These are phyloP conservation scores for Exophiala sp. DNA, from an alignment of 2,329 filamentous ascomycete species.

Conservation along the genomic window DNA sequence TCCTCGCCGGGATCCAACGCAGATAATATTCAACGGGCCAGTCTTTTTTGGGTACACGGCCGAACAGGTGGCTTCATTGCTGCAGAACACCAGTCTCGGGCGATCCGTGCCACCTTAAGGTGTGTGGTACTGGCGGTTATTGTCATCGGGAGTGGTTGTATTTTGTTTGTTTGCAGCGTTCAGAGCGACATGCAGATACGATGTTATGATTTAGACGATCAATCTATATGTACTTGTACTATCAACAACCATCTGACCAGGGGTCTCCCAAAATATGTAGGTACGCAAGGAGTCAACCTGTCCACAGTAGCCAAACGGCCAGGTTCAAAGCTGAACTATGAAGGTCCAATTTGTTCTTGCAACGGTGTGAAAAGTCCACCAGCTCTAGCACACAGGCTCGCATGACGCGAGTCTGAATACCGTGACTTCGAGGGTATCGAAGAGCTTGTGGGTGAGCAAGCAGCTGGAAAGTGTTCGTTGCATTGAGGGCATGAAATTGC, in stretches of 20 bases:
- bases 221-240: constrained; percentile 2
- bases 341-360: constrained; percentile 28
- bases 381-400: constrained; percentile 24
- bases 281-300: constrained; percentile 29
- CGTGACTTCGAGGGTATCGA: constrained; percentile 24
- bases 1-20: constrained; percentile 40
- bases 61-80: constrained; percentile 70
- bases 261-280: constrained; percentile 19
- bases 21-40: constrained; percentile 84
- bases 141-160: neutral
- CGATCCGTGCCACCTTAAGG: constrained; percentile 2
- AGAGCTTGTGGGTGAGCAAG: constrained; percentile 28
- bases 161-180: constrained; percentile 20
- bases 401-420: constrained; percentile 23
- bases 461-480: constrained; percentile 30
- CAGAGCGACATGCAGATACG: constrained; percentile 16
- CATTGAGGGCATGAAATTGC: constrained; percentile 3
- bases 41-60: constrained; percentile 89
- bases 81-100: constrained; percentile 45
- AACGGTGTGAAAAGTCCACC: constrained; percentile 27
- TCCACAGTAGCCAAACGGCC: constrained; percentile 22
- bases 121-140: neutral
- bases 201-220: constrained; percentile 10
- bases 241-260: constrained; percentile 1
- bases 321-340: constrained; percentile 28